Evolutionary conservation across 78 protist genomes (phyloP).

Genomic region (Cavenderia fasciculata): DNA sequence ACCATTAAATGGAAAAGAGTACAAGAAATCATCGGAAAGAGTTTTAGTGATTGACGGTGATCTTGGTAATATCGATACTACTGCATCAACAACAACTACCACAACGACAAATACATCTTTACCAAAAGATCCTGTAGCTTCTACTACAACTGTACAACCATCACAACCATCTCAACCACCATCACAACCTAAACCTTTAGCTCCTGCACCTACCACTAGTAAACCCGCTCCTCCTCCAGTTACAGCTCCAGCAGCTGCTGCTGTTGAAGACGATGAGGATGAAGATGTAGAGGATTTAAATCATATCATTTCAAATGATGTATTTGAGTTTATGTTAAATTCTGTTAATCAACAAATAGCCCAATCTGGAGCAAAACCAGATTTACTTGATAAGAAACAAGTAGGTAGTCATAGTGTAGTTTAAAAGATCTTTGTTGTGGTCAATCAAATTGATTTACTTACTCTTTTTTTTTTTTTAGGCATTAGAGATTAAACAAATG

Average conservation of each 20-base stretch:
- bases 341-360: constrained; percentile 10
- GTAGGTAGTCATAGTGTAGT: neutral
- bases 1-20: constrained; percentile 15
- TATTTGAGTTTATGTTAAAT: constrained; percentile 20
- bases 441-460: neutral
- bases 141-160: neutral
- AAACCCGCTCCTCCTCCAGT: neutral
- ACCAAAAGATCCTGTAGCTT: neutral
- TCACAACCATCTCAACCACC: neutral
- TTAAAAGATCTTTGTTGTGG: too few relatives aligned
- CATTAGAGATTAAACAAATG: constrained; percentile 50
- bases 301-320: constrained; percentile 57
- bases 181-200: neutral
- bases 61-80: neutral
- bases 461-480: neutral
- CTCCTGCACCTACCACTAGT: neutral
- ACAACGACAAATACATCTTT: neutral
- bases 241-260: neutral
- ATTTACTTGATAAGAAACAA: constrained; percentile 51
- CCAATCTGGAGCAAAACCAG: constrained; percentile 13
- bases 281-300: constrained; percentile 23
- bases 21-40: neutral
- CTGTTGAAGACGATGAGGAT: constrained; percentile 5
- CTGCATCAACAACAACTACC: constrained; percentile 16
- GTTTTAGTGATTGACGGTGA: constrained; percentile 54